These are phyloP conservation scores for Candida vaughaniae DNA, from an alignment of 805 yeast genomes.

Conservation along the genomic window DNA sequence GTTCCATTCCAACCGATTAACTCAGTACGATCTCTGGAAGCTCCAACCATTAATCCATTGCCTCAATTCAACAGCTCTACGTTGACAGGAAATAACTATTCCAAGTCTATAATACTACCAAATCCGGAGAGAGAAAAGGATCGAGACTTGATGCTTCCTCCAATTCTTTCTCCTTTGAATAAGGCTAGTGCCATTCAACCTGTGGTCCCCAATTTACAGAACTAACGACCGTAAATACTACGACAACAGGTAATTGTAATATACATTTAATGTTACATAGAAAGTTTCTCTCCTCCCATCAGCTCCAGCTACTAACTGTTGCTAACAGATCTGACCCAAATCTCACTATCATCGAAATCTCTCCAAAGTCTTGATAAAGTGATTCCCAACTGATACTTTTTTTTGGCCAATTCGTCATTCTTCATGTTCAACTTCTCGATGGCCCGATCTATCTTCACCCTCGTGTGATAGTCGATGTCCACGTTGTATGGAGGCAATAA, in stretches of 20 bases:
- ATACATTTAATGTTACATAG: neutral
- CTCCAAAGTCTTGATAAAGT: slow-evolving; percentile 44
- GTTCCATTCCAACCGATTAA: neutral
- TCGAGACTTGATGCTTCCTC: slow-evolving; percentile 10
- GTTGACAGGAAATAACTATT: neutral
- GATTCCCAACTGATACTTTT: slow-evolving; percentile 41
- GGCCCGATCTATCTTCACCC: slow-evolving; percentile 39
- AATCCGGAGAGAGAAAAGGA: slow-evolving; percentile 7
- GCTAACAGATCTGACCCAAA: slow-evolving; percentile 36
- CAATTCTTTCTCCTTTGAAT: slow-evolving; percentile 8
- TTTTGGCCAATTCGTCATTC: slow-evolving; percentile 42
- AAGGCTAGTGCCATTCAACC: slow-evolving; percentile 2
- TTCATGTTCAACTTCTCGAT: slow-evolving; percentile 38
- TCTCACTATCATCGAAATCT: slow-evolving; percentile 39
- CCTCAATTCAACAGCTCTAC: neutral
- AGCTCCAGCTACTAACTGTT: neutral
- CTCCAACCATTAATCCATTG: neutral
- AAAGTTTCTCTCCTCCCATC: neutral
- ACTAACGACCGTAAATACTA: neutral
- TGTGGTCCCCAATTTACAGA: slow-evolving; percentile 4
- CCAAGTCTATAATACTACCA: slow-evolving; percentile 6
- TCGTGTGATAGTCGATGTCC: slow-evolving; percentile 41
- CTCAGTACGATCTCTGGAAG: neutral
- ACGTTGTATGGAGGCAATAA: slow-evolving; percentile 45
- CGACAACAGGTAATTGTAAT: neutral